These are phyloP conservation scores for Lasiodiplodia hormozganensis DNA, from an alignment of 2,329 filamentous ascomycete genomes.

Conservation along the genomic window DNA sequence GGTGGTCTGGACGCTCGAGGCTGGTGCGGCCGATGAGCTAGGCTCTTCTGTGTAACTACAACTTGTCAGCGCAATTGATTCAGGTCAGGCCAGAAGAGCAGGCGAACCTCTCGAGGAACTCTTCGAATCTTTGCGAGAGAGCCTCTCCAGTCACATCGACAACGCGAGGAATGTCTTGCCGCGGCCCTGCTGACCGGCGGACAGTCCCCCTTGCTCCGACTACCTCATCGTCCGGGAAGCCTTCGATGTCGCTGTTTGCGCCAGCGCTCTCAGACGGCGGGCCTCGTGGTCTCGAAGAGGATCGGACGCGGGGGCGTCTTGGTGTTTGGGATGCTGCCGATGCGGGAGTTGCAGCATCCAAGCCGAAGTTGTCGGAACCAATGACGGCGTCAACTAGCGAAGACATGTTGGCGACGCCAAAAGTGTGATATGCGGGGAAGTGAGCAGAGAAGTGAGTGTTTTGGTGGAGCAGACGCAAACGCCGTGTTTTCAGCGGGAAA, in stretches of 20 bases:
- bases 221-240: constrained; percentile 67
- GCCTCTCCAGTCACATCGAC: constrained; percentile 78
- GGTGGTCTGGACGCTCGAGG: constrained; percentile 74
- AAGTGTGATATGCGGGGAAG: background rate
- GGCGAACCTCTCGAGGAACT: constrained; percentile 77
- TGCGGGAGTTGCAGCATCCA: constrained; percentile 43
- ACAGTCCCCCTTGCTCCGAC: constrained; percentile 61
- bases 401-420: constrained; percentile 50
- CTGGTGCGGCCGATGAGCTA: constrained; percentile 65
- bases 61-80: constrained; percentile 20
- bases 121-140: constrained; percentile 78
- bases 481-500: constrained; percentile 21
- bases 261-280: constrained; percentile 60
- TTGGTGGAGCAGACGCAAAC: constrained; percentile 14
- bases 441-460: background rate
- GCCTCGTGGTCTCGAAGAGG: constrained; percentile 63
- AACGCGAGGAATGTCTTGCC: constrained; percentile 70
- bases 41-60: constrained; percentile 71
- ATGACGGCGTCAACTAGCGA: constrained; percentile 59
- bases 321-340: constrained; percentile 45
- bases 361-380: constrained; percentile 51
- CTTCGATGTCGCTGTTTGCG: constrained; percentile 63
- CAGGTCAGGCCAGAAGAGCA: background rate
- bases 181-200: constrained; percentile 52
- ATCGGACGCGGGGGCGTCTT: constrained; percentile 49